Base-by-base conservation (phyloP, 495 filamentous ascomycete genomes). In the Ramalina peruviana region DNA sequence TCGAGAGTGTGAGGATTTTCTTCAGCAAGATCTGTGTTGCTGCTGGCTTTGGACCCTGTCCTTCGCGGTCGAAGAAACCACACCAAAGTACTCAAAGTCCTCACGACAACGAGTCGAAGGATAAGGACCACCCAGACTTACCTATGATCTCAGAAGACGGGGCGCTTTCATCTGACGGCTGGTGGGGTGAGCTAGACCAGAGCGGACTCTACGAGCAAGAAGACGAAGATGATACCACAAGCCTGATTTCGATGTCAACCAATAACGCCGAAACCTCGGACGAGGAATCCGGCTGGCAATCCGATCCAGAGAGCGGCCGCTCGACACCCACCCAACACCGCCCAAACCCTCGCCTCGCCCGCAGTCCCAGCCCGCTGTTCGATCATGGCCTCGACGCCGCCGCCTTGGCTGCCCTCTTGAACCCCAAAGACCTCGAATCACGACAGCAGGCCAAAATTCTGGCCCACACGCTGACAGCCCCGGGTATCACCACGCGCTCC, bases 371-470 rank as follows among this genome's bases (percentile, higher is more conserved):
- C 45, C 27, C 67, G 66, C 62, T 68, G 37, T 54, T 54, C 51
- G 54, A 57, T 20, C 59, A 61, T 25, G 43, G 53, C 11, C 66
- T 88, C n/a, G 79, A 82, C 45, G 68, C 82, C 36, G 59, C 68
- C 23, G 78, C 81, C 45, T 74, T 98, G 11, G 84, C 90, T 7
- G 72, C 76, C n/a, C 78, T 97, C 0, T 80, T 98, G 2, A 75
- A 94, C 57, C 93, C 93, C 0, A 78, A 79, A 43, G 84, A 77
- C 38, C 71, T 78, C 0, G 84, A 89, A 49, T 82, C 89, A 48
- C 75, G 80, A 36, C 76, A 85, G 36, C 85, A 94, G 62, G 92
- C 93, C 3, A 76, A 76, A 27, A 74, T 90, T 10, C 74, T 97
- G 3, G 83, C 90, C 12, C 83, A 85, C 2, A 90, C 90, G 61